phyloP scores from a whole-genome alignment of 1,139 yeast species.

The Geotrichum cucujoidarum region DNA sequence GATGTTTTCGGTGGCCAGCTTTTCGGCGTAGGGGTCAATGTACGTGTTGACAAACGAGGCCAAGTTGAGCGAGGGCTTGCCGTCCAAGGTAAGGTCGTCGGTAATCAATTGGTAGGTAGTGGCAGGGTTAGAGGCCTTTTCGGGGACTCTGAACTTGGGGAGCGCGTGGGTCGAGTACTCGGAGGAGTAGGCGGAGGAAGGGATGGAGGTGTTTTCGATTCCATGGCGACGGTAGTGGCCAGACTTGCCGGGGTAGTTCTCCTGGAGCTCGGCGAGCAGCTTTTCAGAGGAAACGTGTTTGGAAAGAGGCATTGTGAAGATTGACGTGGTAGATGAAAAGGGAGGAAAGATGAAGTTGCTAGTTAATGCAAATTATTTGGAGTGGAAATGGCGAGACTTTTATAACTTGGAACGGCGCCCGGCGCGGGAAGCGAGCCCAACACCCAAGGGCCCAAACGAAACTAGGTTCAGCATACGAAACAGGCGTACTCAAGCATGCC shows the following conservation, averaged over 20 bases:
- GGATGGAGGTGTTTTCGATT: conserved; percentile 18
- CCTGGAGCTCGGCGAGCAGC: conserved; percentile 28
- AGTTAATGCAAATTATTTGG: too few species aligned
- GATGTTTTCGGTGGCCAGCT: conserved; percentile 60
- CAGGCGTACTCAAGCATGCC: too few species aligned
- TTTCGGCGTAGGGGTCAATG: conserved; percentile 47
- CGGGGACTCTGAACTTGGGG: conserved; percentile 50
- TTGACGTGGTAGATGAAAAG: background rate
- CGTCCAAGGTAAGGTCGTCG: conserved; percentile 76
- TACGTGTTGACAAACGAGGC: conserved; percentile 87
- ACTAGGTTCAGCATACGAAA: too few species aligned
- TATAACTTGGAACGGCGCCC: too few species aligned
- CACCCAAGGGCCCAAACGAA: too few species aligned
- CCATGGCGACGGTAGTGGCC: conserved; percentile 19
- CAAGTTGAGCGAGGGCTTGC: conserved; percentile 74
- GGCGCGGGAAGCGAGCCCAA: too few species aligned
- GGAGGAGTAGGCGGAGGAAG: conserved; percentile 23
- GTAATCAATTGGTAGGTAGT: conserved; percentile 60
- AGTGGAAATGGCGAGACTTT: too few species aligned
- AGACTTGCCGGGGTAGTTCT: conserved; percentile 22
- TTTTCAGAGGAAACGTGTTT: conserved; percentile 36
- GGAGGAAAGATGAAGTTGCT: too few species aligned
- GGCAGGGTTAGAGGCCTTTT: conserved; percentile 48
- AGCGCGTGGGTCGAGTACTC: conserved; percentile 31
- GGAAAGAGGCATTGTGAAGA: conserved; percentile 32